phyloP scores from a whole-genome alignment of 2,329 filamentous ascomycete genomes.

The Botrytis porri region DNA sequence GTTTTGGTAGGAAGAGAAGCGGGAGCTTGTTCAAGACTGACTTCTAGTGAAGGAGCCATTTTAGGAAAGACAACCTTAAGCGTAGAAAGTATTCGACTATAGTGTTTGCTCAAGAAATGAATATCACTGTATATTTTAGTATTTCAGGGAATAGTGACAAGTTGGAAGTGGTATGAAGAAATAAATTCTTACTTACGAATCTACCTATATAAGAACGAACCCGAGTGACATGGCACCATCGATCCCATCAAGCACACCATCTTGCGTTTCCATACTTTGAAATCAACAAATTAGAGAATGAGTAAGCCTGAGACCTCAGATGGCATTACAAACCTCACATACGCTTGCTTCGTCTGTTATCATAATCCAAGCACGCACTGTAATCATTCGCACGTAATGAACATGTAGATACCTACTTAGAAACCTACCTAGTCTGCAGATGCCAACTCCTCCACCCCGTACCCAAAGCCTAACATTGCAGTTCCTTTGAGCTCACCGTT shows the following conservation, averaged over 20 bases:
- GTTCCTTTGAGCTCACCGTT: background rate
- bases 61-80: background rate
- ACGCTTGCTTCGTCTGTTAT: slow-evolving; percentile 5
- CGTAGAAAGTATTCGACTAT: background rate
- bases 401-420: background rate
- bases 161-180: background rate
- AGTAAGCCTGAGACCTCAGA: slow-evolving; percentile 3
- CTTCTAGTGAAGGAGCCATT: slow-evolving; percentile 28
- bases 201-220: slow-evolving; percentile 12
- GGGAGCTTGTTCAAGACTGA: slow-evolving; percentile 20
- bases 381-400: background rate
- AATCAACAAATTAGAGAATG: slow-evolving; percentile 7
- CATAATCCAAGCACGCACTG: background rate
- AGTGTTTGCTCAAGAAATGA: background rate
- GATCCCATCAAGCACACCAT: slow-evolving; percentile 19
- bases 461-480: background rate
- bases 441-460: background rate
- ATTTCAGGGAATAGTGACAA: background rate
- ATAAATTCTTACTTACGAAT: background rate
- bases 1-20: slow-evolving; percentile 15
- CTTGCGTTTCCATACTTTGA: background rate
- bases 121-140: background rate
- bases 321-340: background rate
- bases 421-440: background rate
- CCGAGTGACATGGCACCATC: slow-evolving; percentile 19